phyloP scores from a whole-genome alignment of 2,329 filamentous ascomycete species.

The Cladophialophora yegresii region DNA sequence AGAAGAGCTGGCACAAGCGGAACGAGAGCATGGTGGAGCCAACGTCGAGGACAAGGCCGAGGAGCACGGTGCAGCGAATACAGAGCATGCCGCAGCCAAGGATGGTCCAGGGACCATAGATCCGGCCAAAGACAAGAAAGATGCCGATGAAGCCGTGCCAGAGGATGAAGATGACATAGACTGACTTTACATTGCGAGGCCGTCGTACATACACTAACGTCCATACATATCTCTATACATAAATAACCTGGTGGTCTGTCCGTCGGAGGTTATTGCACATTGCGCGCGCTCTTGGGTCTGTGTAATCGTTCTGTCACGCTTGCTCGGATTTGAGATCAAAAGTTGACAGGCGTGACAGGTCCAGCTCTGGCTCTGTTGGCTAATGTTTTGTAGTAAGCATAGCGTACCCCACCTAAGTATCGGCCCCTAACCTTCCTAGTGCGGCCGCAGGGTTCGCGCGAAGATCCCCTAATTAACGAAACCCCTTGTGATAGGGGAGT shows the following conservation, averaged over 20 bases:
- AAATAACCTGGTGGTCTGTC: too few species aligned
- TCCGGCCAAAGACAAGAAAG: not conserved
- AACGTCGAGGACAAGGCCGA: not conserved
- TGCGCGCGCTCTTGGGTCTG: too few species aligned
- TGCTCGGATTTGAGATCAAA: not conserved
- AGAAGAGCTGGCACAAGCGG: slow-evolving; percentile 35
- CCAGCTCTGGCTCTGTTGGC: not conserved
- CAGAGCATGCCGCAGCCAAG: not conserved
- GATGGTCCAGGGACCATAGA: not conserved
- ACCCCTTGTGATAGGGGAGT: too few species aligned
- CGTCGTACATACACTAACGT: not conserved
- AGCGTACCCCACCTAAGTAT: not conserved
- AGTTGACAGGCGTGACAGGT: not conserved
- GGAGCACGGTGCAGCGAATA: slow-evolving; percentile 5
- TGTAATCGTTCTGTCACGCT: not conserved
- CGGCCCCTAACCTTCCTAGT: too few species aligned
- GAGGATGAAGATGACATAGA: slow-evolving; percentile 21
- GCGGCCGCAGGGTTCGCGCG: too few species aligned
- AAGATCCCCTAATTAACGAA: not conserved
- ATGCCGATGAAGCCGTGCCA: slow-evolving; percentile 6
- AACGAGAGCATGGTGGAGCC: slow-evolving; percentile 25
- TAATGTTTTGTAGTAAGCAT: not conserved
- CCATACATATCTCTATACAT: not conserved
- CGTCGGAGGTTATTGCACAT: too few species aligned
- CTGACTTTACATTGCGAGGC: not conserved